A percentile compares a stretch with the other conserved stretches of the same genome.
Conservation (phyloP, 2,329 filamentous ascomycete genomes). For the Hypoxylon sp. region DNA sequence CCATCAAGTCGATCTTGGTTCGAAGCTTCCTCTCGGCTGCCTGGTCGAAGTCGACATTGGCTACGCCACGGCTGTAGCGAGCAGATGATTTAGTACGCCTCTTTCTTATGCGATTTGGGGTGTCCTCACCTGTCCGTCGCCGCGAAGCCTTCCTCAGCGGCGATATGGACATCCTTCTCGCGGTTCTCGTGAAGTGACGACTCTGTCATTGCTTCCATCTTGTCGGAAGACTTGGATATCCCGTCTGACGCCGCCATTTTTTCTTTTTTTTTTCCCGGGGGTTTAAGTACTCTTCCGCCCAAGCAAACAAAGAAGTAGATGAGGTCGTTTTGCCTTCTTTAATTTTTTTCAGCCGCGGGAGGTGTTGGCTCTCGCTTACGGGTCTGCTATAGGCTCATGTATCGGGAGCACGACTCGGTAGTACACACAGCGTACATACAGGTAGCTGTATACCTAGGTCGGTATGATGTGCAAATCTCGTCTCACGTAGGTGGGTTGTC, state of each 20-base stretch:
- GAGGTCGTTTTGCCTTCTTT: background rate
- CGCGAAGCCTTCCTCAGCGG: conserved; percentile 53
- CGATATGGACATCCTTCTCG: conserved; percentile 38
- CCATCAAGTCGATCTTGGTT: conserved; percentile 67
- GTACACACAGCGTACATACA: background rate
- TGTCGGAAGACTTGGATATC: conserved; percentile 7
- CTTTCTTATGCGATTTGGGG: background rate
- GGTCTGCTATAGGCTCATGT: conserved; percentile 9
- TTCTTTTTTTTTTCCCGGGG: background rate
- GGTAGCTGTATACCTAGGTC: too few relatives aligned
- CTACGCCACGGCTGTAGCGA: conserved; percentile 54
- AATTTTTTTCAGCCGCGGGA: background rate
- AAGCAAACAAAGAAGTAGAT: background rate
- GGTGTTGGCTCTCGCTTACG: background rate
- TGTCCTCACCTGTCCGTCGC: conserved; percentile 56
- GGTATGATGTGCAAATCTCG: background rate
- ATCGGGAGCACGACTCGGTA: background rate
- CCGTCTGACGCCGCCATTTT: conserved; percentile 8
- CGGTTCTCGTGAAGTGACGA: conserved; percentile 13
- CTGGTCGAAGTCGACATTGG: conserved; percentile 62
- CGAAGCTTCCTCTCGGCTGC: conserved; percentile 64
- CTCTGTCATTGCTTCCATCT: conserved; percentile 6
- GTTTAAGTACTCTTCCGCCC: background rate
- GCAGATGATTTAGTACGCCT: conserved; percentile 13
- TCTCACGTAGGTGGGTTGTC: background rate